A percentile compares a stretch with the other conserved stretches of the same genome.
These are phyloP conservation scores for Colletotrichum falcatum DNA, from an alignment of 2,329 filamentous ascomycete species.

Conservation along the genomic window DNA sequence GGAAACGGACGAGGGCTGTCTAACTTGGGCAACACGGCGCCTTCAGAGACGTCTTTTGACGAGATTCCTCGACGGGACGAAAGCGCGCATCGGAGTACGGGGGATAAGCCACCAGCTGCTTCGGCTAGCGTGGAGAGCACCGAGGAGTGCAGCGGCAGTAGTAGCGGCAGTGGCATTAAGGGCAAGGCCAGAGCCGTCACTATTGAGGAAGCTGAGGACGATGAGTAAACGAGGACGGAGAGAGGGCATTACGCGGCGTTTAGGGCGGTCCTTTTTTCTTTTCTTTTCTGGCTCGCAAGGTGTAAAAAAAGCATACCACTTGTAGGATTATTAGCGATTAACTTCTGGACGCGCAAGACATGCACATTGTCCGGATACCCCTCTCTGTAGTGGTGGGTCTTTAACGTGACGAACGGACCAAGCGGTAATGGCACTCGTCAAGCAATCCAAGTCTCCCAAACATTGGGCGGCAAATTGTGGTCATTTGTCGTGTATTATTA, in stretches of 20 bases:
- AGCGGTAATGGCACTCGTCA: too few relatives aligned
- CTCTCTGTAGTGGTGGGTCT: not conserved
- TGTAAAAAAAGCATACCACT: constrained; percentile 40
- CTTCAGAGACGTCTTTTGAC: constrained; percentile 24
- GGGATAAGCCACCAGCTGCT: constrained; percentile 18
- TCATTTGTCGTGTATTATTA: not conserved
- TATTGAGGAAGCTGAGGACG: constrained; percentile 58
- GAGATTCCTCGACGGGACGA: constrained; percentile 39
- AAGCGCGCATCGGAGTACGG: not conserved
- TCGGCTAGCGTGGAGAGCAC: constrained; percentile 28
- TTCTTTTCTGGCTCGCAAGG: constrained; percentile 7
- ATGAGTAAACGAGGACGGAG: constrained; percentile 46
- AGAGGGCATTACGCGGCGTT: constrained; percentile 35
- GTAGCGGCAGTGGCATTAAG: constrained; percentile 46
- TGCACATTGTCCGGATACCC: not conserved
- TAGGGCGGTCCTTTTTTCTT: not conserved
- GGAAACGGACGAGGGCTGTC: constrained; percentile 45
- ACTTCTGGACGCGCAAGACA: constrained; percentile 4
- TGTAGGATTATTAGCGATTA: constrained; percentile 36
- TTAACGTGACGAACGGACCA: not conserved
- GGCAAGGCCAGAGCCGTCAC: constrained; percentile 60
- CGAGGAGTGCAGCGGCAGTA: constrained; percentile 6
- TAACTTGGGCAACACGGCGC: constrained; percentile 20
- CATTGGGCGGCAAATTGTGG: not conserved
- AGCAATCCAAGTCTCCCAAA: not conserved